Conservation (phyloP, 441 rosid species). For the Croton setiger region DNA sequence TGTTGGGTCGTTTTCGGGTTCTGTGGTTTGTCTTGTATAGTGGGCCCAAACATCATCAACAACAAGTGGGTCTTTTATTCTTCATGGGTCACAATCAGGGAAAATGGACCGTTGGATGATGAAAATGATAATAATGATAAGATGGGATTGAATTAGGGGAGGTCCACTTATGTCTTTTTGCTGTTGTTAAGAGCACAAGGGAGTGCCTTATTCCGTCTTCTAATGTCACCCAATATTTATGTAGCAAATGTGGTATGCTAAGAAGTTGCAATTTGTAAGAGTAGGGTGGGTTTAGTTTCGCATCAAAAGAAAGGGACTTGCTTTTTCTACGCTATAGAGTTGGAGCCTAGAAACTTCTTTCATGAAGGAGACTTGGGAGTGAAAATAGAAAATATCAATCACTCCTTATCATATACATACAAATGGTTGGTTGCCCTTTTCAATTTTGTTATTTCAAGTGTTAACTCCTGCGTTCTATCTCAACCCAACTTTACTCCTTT, state of each 20-base stretch:
- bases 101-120: conserved; percentile 10
- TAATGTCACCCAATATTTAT: not conserved
- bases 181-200: not conserved
- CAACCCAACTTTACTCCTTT: too few relatives aligned
- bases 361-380: not conserved
- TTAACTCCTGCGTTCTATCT: too few relatives aligned
- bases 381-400: not conserved
- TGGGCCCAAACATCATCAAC: conserved; percentile 18
- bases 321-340: not conserved
- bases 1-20: conserved; percentile 34
- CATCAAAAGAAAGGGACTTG: not conserved
- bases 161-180: not conserved
- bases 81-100: conserved; percentile 6
- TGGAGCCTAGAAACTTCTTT: not conserved
- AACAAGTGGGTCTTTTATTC: conserved; percentile 9
- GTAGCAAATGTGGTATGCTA: not conserved
- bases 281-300: not conserved
- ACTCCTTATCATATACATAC: not conserved
- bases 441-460: not conserved
- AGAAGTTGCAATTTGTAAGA: too few relatives aligned
- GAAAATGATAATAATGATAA: not conserved
- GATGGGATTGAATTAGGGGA: not conserved
- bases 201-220: conserved; percentile 13
- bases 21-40: conserved; percentile 6
- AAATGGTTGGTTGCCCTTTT: not conserved